These are phyloP conservation scores for Microsporum canis DNA, from an alignment of 2,329 filamentous ascomycete species.

Conservation along the genomic window DNA sequence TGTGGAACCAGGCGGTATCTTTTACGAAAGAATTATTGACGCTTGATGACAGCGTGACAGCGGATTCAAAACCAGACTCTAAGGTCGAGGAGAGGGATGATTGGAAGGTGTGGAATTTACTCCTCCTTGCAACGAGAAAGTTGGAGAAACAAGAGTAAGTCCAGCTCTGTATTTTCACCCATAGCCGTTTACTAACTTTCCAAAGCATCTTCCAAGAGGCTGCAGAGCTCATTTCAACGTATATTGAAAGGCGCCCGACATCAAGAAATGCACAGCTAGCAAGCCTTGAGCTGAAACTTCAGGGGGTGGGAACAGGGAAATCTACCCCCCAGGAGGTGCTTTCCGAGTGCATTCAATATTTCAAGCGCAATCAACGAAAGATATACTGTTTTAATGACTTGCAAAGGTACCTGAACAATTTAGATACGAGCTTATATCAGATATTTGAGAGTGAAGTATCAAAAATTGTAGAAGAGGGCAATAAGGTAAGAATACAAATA, in stretches of 20 bases:
- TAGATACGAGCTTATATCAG: slow-evolving; percentile 20
- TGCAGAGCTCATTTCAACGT: slow-evolving; percentile 26
- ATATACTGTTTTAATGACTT: slow-evolving; percentile 38
- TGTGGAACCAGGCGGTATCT: slow-evolving; percentile 31
- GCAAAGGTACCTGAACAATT: slow-evolving; percentile 23
- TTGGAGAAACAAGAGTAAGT: slow-evolving; percentile 27
- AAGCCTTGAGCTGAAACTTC: slow-evolving; percentile 22
- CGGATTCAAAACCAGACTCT: slow-evolving; percentile 16
- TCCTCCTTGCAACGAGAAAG: slow-evolving; percentile 27
- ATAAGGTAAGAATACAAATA: not conserved
- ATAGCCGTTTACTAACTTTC: slow-evolving; percentile 7
- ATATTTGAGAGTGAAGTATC: slow-evolving; percentile 20
- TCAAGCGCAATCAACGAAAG: slow-evolving; percentile 31
- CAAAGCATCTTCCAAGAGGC: slow-evolving; percentile 24
- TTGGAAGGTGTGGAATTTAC: slow-evolving; percentile 37
- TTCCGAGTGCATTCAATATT: slow-evolving; percentile 30
- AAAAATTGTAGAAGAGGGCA: slow-evolving; percentile 2
- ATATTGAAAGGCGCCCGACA: slow-evolving; percentile 25
- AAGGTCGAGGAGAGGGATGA: slow-evolving; percentile 32
- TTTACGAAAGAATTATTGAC: slow-evolving; percentile 29
- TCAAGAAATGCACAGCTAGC: slow-evolving; percentile 35
- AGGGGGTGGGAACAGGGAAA: not conserved
- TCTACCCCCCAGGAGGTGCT: slow-evolving; percentile 23
- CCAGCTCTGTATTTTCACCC: slow-evolving; percentile 1
- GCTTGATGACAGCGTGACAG: slow-evolving; percentile 22